Percentiles rank a stretch among this genome's conserved stretches.
Conservation (phyloP, 192 early-diverging fungal species). For the Umbelopsis ramanniana region DNA sequence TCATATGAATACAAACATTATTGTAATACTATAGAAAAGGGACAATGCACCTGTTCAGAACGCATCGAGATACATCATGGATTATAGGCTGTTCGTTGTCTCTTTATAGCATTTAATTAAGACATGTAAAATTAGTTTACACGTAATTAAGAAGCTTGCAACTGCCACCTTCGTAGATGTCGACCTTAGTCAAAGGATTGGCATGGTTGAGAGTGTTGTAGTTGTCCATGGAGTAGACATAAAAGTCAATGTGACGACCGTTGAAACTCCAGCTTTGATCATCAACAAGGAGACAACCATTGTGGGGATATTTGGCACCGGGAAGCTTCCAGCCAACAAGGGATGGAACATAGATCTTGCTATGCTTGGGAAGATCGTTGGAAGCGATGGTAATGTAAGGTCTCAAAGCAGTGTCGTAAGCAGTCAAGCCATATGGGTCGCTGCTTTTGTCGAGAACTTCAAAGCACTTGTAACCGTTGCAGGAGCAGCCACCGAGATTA, state of each 20-base stretch:
- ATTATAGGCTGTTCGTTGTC: background rate
- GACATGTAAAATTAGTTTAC: constrained; percentile 5
- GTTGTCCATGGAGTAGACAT: constrained; percentile 26
- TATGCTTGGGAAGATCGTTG: constrained; percentile 39
- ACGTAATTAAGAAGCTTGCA: constrained; percentile 37
- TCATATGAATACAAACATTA: background rate
- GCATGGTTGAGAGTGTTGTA: constrained; percentile 34
- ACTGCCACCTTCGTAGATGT: constrained; percentile 44
- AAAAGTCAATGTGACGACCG: constrained; percentile 40
- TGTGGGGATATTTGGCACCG: constrained; percentile 33
- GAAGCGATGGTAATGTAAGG: constrained; percentile 45
- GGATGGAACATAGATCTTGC: constrained; percentile 43
- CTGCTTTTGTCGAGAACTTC: constrained; percentile 31
- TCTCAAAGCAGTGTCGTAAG: constrained; percentile 37
- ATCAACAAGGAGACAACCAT: constrained; percentile 42
- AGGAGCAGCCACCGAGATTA: constrained; percentile 42
- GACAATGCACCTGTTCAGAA: background rate
- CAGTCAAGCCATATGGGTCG: constrained; percentile 41
- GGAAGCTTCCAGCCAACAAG: constrained; percentile 43
- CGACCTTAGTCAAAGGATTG: constrained; percentile 34
- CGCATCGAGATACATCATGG: background rate
- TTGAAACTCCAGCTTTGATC: constrained; percentile 44
- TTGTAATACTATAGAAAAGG: background rate
- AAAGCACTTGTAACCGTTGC: constrained; percentile 42
- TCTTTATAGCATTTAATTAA: background rate